Conservation (phyloP, 768 basidiomycete species). For the Podaxis rugospora region DNA sequence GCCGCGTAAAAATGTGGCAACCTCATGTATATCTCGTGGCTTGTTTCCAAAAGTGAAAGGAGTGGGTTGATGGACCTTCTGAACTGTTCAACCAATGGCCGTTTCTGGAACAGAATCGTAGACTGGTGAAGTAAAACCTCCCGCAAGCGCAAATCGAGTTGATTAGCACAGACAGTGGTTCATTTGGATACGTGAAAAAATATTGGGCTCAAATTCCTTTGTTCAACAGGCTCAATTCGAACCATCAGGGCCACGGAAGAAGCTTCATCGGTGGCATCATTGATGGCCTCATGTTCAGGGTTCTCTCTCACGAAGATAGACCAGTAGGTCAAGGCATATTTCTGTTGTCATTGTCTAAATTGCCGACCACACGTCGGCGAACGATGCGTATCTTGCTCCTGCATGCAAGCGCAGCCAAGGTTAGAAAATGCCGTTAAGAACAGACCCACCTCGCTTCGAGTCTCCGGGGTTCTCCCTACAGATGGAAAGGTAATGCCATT, state of each 20-base stretch:
- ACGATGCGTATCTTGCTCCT: neutral
- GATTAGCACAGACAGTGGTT: neutral
- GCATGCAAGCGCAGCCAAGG: neutral
- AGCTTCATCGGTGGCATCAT: neutral
- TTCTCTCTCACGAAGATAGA: slow-evolving; percentile 10
- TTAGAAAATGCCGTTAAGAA: neutral
- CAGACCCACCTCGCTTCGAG: neutral
- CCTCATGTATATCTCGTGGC: slow-evolving; percentile 10
- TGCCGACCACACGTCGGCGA: neutral
- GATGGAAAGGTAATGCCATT: neutral
- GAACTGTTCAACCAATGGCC: neutral
- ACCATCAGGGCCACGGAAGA: neutral
- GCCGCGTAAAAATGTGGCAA: slow-evolving; percentile 6
- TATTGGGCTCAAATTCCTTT: neutral
- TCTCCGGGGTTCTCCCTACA: neutral
- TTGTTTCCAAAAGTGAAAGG: slow-evolving; percentile 9
- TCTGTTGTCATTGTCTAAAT: neutral
- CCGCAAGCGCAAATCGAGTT: neutral
- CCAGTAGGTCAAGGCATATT: neutral
- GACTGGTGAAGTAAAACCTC: neutral
- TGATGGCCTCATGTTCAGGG: slow-evolving; percentile 10
- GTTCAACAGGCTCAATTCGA: neutral
- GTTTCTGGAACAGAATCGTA: slow-evolving; percentile 2
- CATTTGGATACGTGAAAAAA: neutral
- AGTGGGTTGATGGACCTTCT: slow-evolving; percentile 6